Evolutionary conservation across 2,329 filamentous ascomycete genomes (phyloP), one percentile per base, ranked within the genome.

Genomic region (Nigrospora oryzae): DNA sequence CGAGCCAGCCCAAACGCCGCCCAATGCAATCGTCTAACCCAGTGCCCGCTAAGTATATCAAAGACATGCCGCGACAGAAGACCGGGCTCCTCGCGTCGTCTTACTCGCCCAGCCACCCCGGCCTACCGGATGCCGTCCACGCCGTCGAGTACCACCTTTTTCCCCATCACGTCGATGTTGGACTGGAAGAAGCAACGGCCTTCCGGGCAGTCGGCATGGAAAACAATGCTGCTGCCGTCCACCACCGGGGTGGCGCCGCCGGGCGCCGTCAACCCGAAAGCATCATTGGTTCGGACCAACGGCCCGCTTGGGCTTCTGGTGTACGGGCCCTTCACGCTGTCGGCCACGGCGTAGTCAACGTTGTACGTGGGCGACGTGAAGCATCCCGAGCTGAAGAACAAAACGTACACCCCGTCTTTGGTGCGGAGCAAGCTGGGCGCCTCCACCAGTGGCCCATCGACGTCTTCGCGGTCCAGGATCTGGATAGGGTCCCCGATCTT

Each of bases 381-480:
- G 60, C 78, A 81, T 45, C 81, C 74, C 36, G 73, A 75, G 53
- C 75, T 80, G 61, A 75, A 84, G 57, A 83, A 82, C 37, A 84
- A 62, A 42, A 79, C 68, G 55, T 83, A 83, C 13, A 66, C 64
- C 4, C 73, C 74, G 15, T 68, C 66, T 0, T 14, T 14, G 4
- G 51, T 54, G n/a, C 59, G 58, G 12, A 77, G 61, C 16, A 83
- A 53, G 45, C 68, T 70, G 0, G 81, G 81, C 14, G 80, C 81
- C 60, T 84, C 81, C 17, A 84, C 69, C 1, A 83, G 63, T 4
- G 79, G 71, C 8, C 73, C 74, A 52, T 77, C 74, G 8, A 52
- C 57, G 11, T 56, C 56, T 17, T 56, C 60, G 19, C 71, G 64
- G 53, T 76, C 64, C 37, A 77, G 58, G 10, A 78, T 65, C 55